Evolutionary conservation across 2,329 filamentous ascomycete genomes (phyloP).

Genomic region (Venturia nashicola): DNA sequence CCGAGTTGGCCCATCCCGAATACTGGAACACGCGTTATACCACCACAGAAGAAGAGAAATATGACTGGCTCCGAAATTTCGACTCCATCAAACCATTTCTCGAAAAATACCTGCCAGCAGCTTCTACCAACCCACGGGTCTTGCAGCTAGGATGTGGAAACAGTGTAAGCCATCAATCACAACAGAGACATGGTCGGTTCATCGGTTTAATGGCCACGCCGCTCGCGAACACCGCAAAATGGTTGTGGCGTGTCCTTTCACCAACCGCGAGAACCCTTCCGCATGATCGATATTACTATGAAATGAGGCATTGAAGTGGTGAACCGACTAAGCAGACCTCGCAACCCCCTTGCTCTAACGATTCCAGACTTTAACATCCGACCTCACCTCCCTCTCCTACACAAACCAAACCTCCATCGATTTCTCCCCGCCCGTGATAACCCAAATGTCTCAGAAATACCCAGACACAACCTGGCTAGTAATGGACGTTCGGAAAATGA

Average conservation of each 20-base stretch:
- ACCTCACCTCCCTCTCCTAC: constrained; percentile 32
- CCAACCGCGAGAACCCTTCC: no score
- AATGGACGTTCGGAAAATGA: constrained; percentile 38
- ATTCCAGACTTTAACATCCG: constrained; percentile 34
- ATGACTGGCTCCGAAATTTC: constrained; percentile 43
- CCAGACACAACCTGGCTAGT: constrained; percentile 33
- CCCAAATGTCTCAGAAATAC: constrained; percentile 34
- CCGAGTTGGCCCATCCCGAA: constrained; percentile 26
- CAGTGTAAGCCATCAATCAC: constrained; percentile 28
- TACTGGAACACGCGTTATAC: constrained; percentile 37
- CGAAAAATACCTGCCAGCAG: constrained; percentile 26
- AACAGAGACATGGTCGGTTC: no score
- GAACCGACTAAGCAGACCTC: no score
- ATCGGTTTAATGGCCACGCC: no score
- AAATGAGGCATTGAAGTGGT: no score
- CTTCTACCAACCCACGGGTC: constrained; percentile 18
- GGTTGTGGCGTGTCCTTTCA: no score
- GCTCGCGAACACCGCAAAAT: no score
- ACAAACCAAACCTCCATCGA: constrained; percentile 22
- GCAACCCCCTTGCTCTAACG: no score
- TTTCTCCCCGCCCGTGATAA: constrained; percentile 39
- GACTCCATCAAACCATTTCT: constrained; percentile 34
- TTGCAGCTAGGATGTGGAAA: constrained; percentile 44
- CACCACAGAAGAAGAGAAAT: constrained; percentile 17
- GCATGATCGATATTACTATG: not conserved